Percentiles rank a stretch among this genome's conserved stretches.
Evolutionary conservation across 805 yeast genomes (phyloP).

Genomic region (Kuraishia hungarica): DNA sequence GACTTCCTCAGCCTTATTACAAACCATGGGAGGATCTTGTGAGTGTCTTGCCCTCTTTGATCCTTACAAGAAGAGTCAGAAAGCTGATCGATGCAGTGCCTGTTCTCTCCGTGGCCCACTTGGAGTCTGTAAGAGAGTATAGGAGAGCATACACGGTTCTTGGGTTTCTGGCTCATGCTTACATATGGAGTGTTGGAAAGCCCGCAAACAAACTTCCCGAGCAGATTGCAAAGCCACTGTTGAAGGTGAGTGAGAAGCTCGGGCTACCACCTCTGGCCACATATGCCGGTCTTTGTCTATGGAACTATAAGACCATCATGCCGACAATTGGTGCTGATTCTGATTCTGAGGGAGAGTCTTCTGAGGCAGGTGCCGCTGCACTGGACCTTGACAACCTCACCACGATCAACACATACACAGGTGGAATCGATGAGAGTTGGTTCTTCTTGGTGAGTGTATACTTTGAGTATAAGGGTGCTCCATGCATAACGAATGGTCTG

Average conservation of each 20-base stretch:
- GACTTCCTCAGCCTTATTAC: slow-evolving; percentile 54
- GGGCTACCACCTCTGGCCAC: slow-evolving; percentile 84
- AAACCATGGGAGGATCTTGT: slow-evolving; percentile 73
- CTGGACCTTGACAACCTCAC: slow-evolving; percentile 63
- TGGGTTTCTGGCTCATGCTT: slow-evolving; percentile 79
- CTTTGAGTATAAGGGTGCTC: slow-evolving; percentile 78
- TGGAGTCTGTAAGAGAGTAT: slow-evolving; percentile 39
- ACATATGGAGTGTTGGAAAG: slow-evolving; percentile 72
- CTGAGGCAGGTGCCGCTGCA: slow-evolving; percentile 16
- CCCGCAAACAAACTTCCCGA: slow-evolving; percentile 60
- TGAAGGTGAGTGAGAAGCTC: slow-evolving; percentile 46
- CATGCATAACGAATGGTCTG: slow-evolving; percentile 57
- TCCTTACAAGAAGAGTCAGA: slow-evolving; percentile 58
- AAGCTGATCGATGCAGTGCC: slow-evolving; percentile 58
- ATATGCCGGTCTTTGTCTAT: slow-evolving; percentile 77
- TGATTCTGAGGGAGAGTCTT: slow-evolving; percentile 5
- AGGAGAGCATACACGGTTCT: slow-evolving; percentile 78
- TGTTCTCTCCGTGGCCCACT: slow-evolving; percentile 36
- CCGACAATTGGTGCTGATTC: slow-evolving; percentile 25
- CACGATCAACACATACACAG: slow-evolving; percentile 80
- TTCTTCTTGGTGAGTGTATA: slow-evolving; percentile 83
- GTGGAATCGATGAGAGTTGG: slow-evolving; percentile 90
- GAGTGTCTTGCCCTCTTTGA: slow-evolving; percentile 59
- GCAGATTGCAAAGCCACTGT: slow-evolving; percentile 63
- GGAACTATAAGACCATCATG: slow-evolving; percentile 72